These are phyloP conservation scores for Colletotrichum cuscutae DNA, from an alignment of 2,329 filamentous ascomycete genomes.

Conservation along the genomic window DNA sequence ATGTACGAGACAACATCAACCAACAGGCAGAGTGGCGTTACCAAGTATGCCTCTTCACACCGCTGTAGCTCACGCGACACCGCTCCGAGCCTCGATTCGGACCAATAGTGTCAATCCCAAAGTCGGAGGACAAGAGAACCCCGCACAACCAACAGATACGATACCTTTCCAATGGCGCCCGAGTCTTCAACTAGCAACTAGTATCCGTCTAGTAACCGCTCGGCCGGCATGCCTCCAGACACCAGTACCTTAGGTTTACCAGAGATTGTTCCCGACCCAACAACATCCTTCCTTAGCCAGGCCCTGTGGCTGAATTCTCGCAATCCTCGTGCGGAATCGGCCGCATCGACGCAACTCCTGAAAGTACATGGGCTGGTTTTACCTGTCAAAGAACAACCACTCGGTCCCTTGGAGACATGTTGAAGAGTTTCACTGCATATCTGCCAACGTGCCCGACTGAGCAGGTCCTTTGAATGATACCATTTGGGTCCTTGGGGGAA, in stretches of 20 bases:
- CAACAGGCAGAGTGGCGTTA: neutral
- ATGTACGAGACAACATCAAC: neutral
- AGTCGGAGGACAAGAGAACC: neutral
- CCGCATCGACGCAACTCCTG: neutral
- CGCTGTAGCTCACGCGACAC: slow-evolving; percentile 32
- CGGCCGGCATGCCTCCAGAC: neutral
- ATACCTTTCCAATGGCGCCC: neutral
- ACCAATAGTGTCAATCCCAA: slow-evolving; percentile 4
- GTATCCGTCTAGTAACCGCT: neutral
- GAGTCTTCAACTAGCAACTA: neutral
- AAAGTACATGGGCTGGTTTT: neutral
- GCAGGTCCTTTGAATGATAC: slow-evolving; percentile 18
- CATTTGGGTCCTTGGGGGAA: slow-evolving; percentile 1
- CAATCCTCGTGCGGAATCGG: neutral
- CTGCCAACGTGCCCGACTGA: slow-evolving; percentile 28
- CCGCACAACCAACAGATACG: slow-evolving; percentile 16
- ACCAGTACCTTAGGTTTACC: neutral
- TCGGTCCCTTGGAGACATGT: neutral
- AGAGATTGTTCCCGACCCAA: neutral
- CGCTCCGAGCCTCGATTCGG: neutral
- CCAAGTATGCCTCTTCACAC: slow-evolving; percentile 14
- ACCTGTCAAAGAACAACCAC: neutral
- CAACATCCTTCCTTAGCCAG: neutral
- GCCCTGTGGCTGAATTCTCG: neutral
- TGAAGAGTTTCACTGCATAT: slow-evolving; percentile 30